Evolutionary conservation across 306 rosid genomes (phyloP), one percentile per base, ranked within the genome.

Genomic region (Datisca glomerata): DNA sequence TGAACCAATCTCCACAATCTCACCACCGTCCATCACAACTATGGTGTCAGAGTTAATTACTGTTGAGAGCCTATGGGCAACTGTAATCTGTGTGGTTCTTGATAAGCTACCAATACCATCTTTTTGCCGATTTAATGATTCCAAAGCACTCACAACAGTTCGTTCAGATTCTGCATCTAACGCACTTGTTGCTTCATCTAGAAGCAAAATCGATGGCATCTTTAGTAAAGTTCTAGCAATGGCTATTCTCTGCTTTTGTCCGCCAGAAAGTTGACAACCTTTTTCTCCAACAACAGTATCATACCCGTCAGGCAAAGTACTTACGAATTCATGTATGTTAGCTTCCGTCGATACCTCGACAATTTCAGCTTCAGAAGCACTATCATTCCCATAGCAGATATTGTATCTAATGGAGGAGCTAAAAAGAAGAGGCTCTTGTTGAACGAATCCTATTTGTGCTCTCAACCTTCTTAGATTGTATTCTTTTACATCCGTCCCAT

Each of bases 181-280:
- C 28, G 93, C 89, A 72, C 96, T 85, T 21, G 96, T 85, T 72
- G 96, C 93, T 78, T 85, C 93, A 31, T 85, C 96, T 3, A 85
- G 74, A 14, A 80, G 85, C 59, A 80, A 57, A 39, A 80, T 74
- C 57, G 80, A 55, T 25, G 93, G 96, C 61, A 58, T 76, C 71
- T 85, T 80, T 40, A 78, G 43, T 51, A 85, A 53, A 34, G 96
- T 69, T 72, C 93, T 80, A 40, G 93, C 82, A 48, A 78, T 85
- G 53, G 85, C 96, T 60, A 80, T 67, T 74, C 96, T 80, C 55
- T 85, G 96, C 68, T 80, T 85, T 57, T 85, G 96, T 49, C 93
- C 96, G 24, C 96, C 89, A 23, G 96, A 85, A 40, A 85, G 85
- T 66, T 85, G 93, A 56, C 93, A 74, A 3, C 93, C 96, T 61